These are phyloP conservation scores for Perilla frutescens DNA, from an alignment of 257 asterid genomes.

Conservation along the genomic window DNA sequence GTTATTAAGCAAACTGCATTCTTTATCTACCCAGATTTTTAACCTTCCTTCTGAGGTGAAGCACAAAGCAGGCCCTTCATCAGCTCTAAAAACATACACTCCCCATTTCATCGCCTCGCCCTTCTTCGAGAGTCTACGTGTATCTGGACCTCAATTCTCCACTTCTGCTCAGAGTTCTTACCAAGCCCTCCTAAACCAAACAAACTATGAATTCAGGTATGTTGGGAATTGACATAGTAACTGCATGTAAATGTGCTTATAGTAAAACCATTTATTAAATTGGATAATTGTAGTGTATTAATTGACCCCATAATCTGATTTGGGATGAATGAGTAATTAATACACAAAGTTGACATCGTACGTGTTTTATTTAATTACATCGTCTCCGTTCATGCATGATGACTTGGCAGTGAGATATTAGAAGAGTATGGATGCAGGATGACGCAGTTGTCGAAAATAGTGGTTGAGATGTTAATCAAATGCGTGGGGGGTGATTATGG, in stretches of 20 bases:
- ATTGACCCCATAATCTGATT: background rate
- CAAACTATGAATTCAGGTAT: slow-evolving; percentile 60
- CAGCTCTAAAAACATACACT: slow-evolving; percentile 57
- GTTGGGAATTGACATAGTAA: too few species aligned
- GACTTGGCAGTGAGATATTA: slow-evolving; percentile 38
- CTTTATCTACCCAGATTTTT: slow-evolving; percentile 48
- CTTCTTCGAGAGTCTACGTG: slow-evolving; percentile 66
- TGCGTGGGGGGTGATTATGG: slow-evolving; percentile 45
- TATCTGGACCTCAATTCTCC: slow-evolving; percentile 69
- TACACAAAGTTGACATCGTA: too few species aligned
- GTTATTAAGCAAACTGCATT: slow-evolving; percentile 43
- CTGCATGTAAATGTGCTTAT: too few species aligned
- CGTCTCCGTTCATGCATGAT: too few species aligned
- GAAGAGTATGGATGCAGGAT: slow-evolving; percentile 66
- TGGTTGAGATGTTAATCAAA: slow-evolving; percentile 50
- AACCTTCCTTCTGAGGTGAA: slow-evolving; percentile 63
- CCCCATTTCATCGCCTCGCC: slow-evolving; percentile 84
- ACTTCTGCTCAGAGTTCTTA: slow-evolving; percentile 62
- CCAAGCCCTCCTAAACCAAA: slow-evolving; percentile 48
- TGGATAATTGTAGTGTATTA: too few species aligned
- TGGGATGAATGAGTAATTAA: too few species aligned
- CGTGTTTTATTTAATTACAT: too few species aligned
- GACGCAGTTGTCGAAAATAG: slow-evolving; percentile 52
- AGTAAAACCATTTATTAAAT: too few species aligned
- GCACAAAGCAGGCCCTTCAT: slow-evolving; percentile 63